Evolutionary conservation across 768 basidiomycete species (phyloP).

Genomic region (Xerocomellus dryophilus): DNA sequence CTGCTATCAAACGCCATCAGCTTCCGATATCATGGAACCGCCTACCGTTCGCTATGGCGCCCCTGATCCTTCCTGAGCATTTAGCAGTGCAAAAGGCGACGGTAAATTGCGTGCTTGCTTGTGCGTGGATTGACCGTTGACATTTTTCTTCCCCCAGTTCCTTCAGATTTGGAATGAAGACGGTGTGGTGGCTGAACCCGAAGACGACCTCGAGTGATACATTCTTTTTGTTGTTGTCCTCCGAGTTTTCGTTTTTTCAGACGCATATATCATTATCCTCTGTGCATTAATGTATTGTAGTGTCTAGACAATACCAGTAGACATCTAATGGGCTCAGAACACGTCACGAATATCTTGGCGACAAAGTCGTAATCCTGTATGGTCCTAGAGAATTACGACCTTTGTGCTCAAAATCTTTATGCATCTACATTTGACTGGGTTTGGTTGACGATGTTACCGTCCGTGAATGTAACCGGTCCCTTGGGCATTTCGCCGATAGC

Average conservation of each 20-base stretch:
- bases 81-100: slow-evolving; percentile 55
- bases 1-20: slow-evolving; percentile 61
- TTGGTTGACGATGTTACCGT: slow-evolving; percentile 37
- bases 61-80: slow-evolving; percentile 63
- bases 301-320: slow-evolving; percentile 6
- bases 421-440: neutral
- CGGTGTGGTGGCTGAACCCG: slow-evolving; percentile 64
- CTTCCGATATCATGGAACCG: slow-evolving; percentile 69
- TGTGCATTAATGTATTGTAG: slow-evolving; percentile 30
- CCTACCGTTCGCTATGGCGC: slow-evolving; percentile 60
- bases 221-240: neutral
- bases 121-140: neutral
- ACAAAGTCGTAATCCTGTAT: neutral
- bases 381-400: too few species aligned
- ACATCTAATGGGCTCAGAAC: slow-evolving; percentile 10
- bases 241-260: neutral
- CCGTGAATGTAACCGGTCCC: slow-evolving; percentile 50
- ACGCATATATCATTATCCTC: slow-evolving; percentile 29
- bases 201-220: slow-evolving; percentile 42
- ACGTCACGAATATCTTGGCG: neutral
- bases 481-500: slow-evolving; percentile 51
- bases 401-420: neutral
- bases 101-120: slow-evolving; percentile 44
- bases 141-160: slow-evolving; percentile 43
- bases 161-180: slow-evolving; percentile 81